Conservation (phyloP, 345 rosid species). For the Citrus medica region DNA sequence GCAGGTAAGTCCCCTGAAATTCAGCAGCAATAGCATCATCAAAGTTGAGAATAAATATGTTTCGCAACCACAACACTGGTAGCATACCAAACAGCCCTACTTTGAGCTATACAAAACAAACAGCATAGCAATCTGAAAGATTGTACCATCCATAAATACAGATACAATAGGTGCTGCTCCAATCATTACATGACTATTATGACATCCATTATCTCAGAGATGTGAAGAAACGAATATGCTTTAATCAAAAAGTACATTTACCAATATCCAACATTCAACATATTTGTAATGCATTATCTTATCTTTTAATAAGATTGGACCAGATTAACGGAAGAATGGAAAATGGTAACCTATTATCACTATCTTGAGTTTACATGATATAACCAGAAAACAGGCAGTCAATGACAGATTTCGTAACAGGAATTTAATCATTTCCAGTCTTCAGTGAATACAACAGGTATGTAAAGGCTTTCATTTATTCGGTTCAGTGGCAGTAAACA, state of each 20-base stretch:
- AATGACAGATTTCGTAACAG: neutral
- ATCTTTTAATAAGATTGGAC: neutral
- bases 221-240: neutral
- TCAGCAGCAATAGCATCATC: slow-evolving; percentile 17
- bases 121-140: neutral
- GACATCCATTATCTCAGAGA: neutral
- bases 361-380: neutral
- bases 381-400: neutral
- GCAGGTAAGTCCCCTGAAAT: slow-evolving; percentile 81
- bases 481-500: neutral
- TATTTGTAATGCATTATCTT: neutral
- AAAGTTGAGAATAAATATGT: neutral
- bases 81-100: neutral
- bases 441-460: neutral
- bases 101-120: neutral
- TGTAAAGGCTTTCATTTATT: neutral
- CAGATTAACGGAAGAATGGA: neutral
- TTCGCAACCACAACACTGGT: neutral
- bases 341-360: neutral
- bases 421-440: neutral
- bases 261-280: neutral
- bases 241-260: neutral
- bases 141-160: neutral
- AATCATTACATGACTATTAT: neutral
- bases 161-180: neutral